Percentiles rank a stretch among this genome's conserved stretches.
These are phyloP conservation scores for Aspergillus nomiae DNA, from an alignment of 2,329 filamentous ascomycete species.

Conservation along the genomic window DNA sequence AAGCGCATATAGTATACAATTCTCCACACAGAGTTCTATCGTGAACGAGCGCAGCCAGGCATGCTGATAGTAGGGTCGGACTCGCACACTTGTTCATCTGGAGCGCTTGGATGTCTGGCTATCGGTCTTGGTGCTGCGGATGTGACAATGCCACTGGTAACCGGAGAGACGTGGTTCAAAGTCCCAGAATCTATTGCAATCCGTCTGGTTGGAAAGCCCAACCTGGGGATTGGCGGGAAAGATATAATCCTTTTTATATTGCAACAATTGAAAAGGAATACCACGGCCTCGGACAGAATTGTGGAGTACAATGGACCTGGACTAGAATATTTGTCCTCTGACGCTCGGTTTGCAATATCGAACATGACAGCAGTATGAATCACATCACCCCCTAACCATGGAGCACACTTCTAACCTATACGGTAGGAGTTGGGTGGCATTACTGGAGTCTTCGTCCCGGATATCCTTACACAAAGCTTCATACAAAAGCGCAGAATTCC, in stretches of 20 bases:
- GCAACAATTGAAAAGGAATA: constrained; percentile 48
- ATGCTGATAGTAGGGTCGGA: constrained; percentile 48
- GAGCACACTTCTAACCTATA: not conserved
- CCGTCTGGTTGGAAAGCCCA: constrained; percentile 40
- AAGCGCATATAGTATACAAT: constrained; percentile 37
- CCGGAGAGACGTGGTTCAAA: constrained; percentile 52
- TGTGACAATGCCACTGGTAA: constrained; percentile 48
- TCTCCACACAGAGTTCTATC: constrained; percentile 51
- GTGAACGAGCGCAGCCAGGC: constrained; percentile 49
- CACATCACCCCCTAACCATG: not conserved
- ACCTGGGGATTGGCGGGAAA: constrained; percentile 46
- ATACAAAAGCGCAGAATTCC: constrained; percentile 36
- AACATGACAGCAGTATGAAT: constrained; percentile 47
- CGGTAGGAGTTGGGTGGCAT: constrained; percentile 46
- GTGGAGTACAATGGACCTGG: constrained; percentile 51
- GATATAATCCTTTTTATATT: constrained; percentile 51
- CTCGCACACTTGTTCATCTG: constrained; percentile 51
- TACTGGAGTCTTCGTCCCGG: constrained; percentile 46
- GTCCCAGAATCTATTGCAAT: constrained; percentile 48
- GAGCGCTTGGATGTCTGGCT: constrained; percentile 44
- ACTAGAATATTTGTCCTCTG: constrained; percentile 39
- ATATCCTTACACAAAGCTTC: constrained; percentile 40
- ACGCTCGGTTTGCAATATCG: constrained; percentile 50
- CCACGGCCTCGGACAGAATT: constrained; percentile 47
- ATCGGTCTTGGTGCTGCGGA: constrained; percentile 52